Evolutionary conservation across 2,329 filamentous ascomycete species (phyloP).

Genomic region (Trichoderma lentiforme): DNA sequence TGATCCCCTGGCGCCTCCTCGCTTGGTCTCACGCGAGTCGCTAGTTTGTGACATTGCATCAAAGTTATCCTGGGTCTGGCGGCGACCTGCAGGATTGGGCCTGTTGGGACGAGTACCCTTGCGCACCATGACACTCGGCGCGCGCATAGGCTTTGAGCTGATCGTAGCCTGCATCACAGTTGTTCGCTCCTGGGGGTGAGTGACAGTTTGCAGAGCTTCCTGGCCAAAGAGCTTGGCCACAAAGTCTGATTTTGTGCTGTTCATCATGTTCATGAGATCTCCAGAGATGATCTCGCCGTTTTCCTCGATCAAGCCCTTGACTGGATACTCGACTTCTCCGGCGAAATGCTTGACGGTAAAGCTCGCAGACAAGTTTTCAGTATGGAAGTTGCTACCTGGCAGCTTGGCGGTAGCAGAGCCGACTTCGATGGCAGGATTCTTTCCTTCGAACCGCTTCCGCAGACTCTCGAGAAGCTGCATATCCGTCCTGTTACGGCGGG

Average conservation of each 20-base stretch:
- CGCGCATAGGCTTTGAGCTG: conserved; percentile 88
- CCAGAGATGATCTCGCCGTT: conserved; percentile 95
- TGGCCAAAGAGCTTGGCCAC: conserved; percentile 91
- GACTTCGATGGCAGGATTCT: conserved; percentile 85
- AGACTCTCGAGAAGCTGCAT: conserved; percentile 87
- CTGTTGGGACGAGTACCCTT: conserved; percentile 53
- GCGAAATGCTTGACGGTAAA: conserved; percentile 96
- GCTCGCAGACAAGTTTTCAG: conserved; percentile 71
- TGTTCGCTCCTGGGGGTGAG: conserved; percentile 85
- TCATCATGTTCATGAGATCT: conserved; percentile 92
- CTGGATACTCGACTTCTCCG: conserved; percentile 90
- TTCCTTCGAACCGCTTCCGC: conserved; percentile 89
- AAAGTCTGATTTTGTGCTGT: conserved; percentile 82
- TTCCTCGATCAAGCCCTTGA: conserved; percentile 84
- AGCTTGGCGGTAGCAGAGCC: conserved; percentile 70
- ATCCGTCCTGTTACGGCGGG: conserved; percentile 81
- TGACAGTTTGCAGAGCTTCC: conserved; percentile 84
- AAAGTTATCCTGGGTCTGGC: conserved; percentile 41
- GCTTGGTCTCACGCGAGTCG: conserved; percentile 45
- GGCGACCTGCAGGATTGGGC: conserved; percentile 33
- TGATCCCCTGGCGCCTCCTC: conserved; percentile 22
- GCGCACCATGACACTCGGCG: conserved; percentile 85
- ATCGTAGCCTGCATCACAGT: conserved; percentile 95
- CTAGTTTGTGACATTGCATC: conserved; percentile 49
- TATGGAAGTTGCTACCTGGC: conserved; percentile 85